Evolutionary conservation across 495 filamentous ascomycete species (phyloP).

Genomic region (Haplographium delicatum): DNA sequence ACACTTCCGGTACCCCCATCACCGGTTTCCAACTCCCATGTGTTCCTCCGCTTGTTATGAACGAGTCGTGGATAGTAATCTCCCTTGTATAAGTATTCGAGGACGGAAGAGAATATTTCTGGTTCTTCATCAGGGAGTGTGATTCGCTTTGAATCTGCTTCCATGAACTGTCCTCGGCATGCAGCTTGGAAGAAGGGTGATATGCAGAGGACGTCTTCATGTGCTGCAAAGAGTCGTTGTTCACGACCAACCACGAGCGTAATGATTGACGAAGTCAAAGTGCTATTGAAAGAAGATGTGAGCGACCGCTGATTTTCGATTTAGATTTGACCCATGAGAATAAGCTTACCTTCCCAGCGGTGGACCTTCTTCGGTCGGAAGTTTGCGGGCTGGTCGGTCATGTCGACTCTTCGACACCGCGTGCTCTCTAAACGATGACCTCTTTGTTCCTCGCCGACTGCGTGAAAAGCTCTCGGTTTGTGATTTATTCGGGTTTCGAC

Average conservation of each 20-base stretch:
- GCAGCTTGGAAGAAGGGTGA: slow-evolving; percentile 73
- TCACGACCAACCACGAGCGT: slow-evolving; percentile 77
- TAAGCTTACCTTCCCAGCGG: slow-evolving; percentile 15
- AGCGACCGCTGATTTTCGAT: slow-evolving; percentile 9
- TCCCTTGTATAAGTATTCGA: slow-evolving; percentile 92
- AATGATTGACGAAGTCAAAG: slow-evolving; percentile 64
- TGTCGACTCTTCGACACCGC: slow-evolving; percentile 25
- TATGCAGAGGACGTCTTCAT: slow-evolving; percentile 77
- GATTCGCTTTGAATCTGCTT: slow-evolving; percentile 60
- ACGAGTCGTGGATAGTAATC: slow-evolving; percentile 81
- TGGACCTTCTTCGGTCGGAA: slow-evolving; percentile 17
- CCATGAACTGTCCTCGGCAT: slow-evolving; percentile 57
- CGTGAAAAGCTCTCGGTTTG: slow-evolving; percentile 25
- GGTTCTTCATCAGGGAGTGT: slow-evolving; percentile 79
- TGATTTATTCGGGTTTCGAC: slow-evolving; percentile 22
- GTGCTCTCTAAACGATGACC: slow-evolving; percentile 26
- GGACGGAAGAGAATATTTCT: slow-evolving; percentile 82
- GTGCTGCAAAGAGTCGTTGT: slow-evolving; percentile 83
- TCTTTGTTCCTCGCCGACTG: slow-evolving; percentile 14
- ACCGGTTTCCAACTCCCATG: slow-evolving; percentile 67
- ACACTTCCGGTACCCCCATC: slow-evolving; percentile 57
- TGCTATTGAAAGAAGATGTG: slow-evolving; percentile 14
- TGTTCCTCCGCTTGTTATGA: slow-evolving; percentile 60
- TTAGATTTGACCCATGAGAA: neutral
- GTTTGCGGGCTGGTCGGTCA: slow-evolving; percentile 18